Evolutionary conservation across 139 green algal genomes (phyloP).

Genomic region (Dunaliella sp.): DNA sequence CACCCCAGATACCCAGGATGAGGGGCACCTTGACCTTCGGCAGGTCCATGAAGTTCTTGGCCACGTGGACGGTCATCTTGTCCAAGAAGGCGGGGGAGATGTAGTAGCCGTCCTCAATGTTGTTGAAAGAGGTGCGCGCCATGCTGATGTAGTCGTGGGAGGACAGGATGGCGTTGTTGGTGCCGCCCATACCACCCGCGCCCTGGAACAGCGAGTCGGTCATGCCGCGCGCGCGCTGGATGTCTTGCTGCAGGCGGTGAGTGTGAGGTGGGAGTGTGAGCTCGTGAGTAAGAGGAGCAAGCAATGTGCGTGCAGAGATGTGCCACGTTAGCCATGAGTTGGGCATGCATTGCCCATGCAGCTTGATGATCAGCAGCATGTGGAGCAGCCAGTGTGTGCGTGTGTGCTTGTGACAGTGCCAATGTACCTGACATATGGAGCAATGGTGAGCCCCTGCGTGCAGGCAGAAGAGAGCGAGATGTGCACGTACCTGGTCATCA

Average conservation of each 20-base stretch:
- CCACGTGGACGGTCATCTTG: constrained; percentile 94
- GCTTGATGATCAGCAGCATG: no score
- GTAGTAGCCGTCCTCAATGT: constrained; percentile 96
- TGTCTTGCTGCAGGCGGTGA: constrained; percentile 98
- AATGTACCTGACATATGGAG: no score
- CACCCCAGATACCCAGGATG: constrained; percentile 98
- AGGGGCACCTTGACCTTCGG: constrained; percentile 92
- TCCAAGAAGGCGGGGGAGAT: constrained; percentile 97
- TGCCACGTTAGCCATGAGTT: no score
- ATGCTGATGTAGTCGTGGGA: constrained; percentile 86
- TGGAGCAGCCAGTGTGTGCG: no score
- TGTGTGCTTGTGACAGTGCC: no score
- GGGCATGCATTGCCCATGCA: no score
- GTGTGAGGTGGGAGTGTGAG: no score
- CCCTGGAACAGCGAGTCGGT: constrained; percentile 92
- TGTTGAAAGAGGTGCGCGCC: constrained; percentile 68
- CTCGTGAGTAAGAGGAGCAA: no score
- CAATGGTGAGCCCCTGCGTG: no score
- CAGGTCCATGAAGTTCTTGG: constrained; percentile 97
- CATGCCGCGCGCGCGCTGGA: constrained; percentile 87
- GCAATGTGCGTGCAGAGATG: no score
- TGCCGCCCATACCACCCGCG: constrained; percentile 64
- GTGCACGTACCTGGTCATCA: constrained; percentile 83
- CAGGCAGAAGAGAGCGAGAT: no score
- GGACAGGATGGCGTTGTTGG: constrained; percentile 87